phyloP scores from a whole-genome alignment of 2,329 filamentous ascomycete genomes.

The Cladophialophora psammophila region DNA sequence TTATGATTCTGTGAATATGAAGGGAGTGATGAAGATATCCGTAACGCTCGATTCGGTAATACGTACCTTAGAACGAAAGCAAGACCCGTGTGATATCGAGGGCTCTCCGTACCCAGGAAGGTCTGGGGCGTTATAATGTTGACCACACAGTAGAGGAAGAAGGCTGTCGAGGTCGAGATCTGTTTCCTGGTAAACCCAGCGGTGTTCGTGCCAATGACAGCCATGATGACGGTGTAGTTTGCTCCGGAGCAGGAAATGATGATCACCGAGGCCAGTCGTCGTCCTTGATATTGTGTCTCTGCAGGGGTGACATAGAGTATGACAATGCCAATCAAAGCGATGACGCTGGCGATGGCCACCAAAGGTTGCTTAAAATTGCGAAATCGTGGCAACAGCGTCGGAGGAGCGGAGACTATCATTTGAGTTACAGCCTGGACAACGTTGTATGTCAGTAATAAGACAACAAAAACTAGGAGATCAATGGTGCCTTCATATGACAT shows the following conservation, averaged over 20 bases:
- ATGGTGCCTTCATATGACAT: too few species aligned
- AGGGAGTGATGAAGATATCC: too few species aligned
- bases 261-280: constrained; percentile 18
- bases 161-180: constrained; percentile 32
- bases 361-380: constrained; percentile 23
- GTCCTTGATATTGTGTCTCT: constrained; percentile 15
- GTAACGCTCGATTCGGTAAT: too few species aligned
- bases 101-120: constrained; percentile 45
- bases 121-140: constrained; percentile 48
- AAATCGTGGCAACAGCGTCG: constrained; percentile 10
- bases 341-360: constrained; percentile 12
- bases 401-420: constrained; percentile 19
- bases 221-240: constrained; percentile 25
- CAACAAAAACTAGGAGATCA: background rate
- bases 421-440: constrained; percentile 8
- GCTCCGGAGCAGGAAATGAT: constrained; percentile 19
- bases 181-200: constrained; percentile 39
- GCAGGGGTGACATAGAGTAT: constrained; percentile 22
- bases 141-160: constrained; percentile 35
- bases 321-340: constrained; percentile 19
- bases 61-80: constrained; percentile 18
- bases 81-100: constrained; percentile 36
- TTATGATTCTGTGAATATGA: too few species aligned
- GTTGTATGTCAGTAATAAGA: background rate
- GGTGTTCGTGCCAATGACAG: constrained; percentile 30